Percentiles rank a stretch among this genome's conserved stretches.
Evolutionary conservation across 2,329 filamentous ascomycete species (phyloP).

Genomic region (Diaporthe caulivora): DNA sequence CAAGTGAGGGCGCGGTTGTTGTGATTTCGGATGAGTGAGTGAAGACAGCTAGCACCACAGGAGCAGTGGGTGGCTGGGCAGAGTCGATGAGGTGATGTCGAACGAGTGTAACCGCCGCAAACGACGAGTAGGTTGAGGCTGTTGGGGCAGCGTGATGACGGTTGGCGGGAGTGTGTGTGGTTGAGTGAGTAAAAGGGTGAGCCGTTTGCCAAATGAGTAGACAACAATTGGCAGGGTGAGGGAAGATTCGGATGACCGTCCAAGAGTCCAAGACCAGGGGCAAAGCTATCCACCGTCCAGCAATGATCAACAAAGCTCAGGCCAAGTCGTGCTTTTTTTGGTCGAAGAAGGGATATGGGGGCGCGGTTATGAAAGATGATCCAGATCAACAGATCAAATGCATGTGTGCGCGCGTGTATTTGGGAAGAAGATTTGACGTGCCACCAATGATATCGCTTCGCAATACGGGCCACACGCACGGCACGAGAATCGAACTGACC

Average conservation of each 20-base stretch:
- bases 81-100: not conserved
- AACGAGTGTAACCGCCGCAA: slow-evolving; percentile 35
- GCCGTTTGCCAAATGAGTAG: slow-evolving; percentile 5
- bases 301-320: slow-evolving; percentile 20
- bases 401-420: slow-evolving; percentile 5
- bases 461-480: slow-evolving; percentile 13
- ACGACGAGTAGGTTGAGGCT: slow-evolving; percentile 24
- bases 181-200: slow-evolving; percentile 6
- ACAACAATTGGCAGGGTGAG: slow-evolving; percentile 17
- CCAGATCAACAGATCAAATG: slow-evolving; percentile 37
- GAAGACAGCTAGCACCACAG: not conserved
- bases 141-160: slow-evolving; percentile 5
- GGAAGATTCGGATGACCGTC: slow-evolving; percentile 22
- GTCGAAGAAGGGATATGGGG: slow-evolving; percentile 7
- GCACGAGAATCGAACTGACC: slow-evolving; percentile 29
- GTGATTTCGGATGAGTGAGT: slow-evolving; percentile 13
- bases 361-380: slow-evolving; percentile 15
- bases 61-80: slow-evolving; percentile 15
- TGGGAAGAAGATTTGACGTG: slow-evolving; percentile 8
- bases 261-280: slow-evolving; percentile 24
- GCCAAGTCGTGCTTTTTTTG: slow-evolving; percentile 29
- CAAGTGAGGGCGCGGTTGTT: not conserved
- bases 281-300: slow-evolving; percentile 28
- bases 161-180: slow-evolving; percentile 13
- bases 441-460: slow-evolving; percentile 25